Evolutionary conservation across 2,329 filamentous ascomycete genomes (phyloP).

Genomic region (Hymenoscyphus albidus): DNA sequence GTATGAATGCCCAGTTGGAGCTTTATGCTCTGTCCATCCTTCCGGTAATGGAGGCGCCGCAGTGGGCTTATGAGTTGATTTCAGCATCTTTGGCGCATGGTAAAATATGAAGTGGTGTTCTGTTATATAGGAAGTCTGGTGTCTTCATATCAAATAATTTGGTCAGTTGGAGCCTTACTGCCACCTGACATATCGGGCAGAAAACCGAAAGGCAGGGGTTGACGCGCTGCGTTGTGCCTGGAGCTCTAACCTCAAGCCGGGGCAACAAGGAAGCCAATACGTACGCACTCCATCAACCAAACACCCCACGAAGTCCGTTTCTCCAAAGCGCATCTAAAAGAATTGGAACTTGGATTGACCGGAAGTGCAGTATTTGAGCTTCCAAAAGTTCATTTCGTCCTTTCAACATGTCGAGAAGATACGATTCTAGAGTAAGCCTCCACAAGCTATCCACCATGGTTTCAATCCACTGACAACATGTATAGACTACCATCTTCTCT

Average conservation of each 20-base stretch:
- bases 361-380: not conserved
- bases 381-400: constrained; percentile 5
- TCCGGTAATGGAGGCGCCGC: constrained; percentile 58
- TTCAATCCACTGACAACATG: constrained; percentile 24
- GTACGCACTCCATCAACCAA: constrained; percentile 10
- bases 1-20: constrained; percentile 77
- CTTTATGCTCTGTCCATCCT: constrained; percentile 92
- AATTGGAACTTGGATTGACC: not conserved
- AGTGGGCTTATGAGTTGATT: constrained; percentile 68
- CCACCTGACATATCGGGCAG: constrained; percentile 9
- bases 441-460: constrained; percentile 22
- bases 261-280: constrained; percentile 6
- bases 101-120: not conserved
- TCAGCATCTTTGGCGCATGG: constrained; percentile 55
- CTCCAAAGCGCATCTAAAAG: not conserved
- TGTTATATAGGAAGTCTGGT: not conserved
- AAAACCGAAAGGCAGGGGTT: constrained; percentile 9
- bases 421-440: constrained; percentile 84
- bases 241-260: constrained; percentile 11
- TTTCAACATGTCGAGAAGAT: constrained; percentile 80
- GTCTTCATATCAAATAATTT: constrained; percentile 11
- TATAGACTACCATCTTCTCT: constrained; percentile 97
- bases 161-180: not conserved
- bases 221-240: constrained; percentile 24
- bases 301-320: not conserved